A percentile compares a stretch with the other conserved stretches of the same genome.
phyloP scores from a whole-genome alignment of 768 basidiomycete species.

The Hysterangium stoloniferum region DNA sequence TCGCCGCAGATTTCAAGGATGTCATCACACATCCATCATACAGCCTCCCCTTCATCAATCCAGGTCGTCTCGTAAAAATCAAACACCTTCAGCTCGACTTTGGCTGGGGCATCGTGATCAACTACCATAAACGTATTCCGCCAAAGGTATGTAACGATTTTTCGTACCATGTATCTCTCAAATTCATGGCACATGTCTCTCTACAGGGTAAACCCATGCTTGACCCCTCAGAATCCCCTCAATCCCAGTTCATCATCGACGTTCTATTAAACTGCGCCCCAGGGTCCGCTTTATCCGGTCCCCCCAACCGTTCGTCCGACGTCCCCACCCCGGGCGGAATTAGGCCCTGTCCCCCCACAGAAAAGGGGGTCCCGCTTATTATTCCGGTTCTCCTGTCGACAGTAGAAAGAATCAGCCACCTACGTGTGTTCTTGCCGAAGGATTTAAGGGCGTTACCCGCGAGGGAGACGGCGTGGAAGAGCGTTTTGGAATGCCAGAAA shows the following conservation, averaged over 20 bases:
- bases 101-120: constrained; percentile 94
- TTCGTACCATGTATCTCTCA: neutral
- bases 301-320: constrained; percentile 37
- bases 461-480: constrained; percentile 84
- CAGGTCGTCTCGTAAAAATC: constrained; percentile 88
- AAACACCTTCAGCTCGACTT: constrained; percentile 84
- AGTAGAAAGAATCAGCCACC: constrained; percentile 75
- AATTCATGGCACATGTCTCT: neutral
- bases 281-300: constrained; percentile 38
- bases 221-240: constrained; percentile 63
- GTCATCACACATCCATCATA: constrained; percentile 95
- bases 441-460: constrained; percentile 72
- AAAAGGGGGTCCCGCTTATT: constrained; percentile 77
- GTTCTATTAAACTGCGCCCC: constrained; percentile 77
- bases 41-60: constrained; percentile 87
- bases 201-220: constrained; percentile 40
- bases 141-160: constrained; percentile 67
- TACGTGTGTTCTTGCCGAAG: constrained; percentile 85
- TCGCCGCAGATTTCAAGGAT: constrained; percentile 79
- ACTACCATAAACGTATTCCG: constrained; percentile 81
- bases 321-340: constrained; percentile 62
- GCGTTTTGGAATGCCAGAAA: constrained; percentile 82
- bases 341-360: constrained; percentile 60
- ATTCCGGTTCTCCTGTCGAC: constrained; percentile 86
- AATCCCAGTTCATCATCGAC: constrained; percentile 89